Evolutionary conservation across 257 asterid species (phyloP).

Genomic region (Penstemon barbatus): DNA sequence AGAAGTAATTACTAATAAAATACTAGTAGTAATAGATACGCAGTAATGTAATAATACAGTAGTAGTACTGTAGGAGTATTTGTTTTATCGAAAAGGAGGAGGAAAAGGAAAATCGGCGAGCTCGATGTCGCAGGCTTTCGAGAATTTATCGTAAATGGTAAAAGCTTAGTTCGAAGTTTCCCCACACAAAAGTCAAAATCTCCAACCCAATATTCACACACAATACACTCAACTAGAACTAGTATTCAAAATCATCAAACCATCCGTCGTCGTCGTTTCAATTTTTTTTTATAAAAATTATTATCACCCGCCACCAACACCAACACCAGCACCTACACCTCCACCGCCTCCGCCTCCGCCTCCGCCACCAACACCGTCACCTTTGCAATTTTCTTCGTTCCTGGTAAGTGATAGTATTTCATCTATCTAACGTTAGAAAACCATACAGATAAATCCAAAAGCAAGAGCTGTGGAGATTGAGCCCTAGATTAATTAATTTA

Average conservation of each 20-base stretch:
- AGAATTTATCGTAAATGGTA: constrained; percentile 44
- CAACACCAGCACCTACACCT: neutral
- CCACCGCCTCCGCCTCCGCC: neutral
- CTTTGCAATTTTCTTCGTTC: neutral
- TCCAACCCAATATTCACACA: constrained; percentile 31
- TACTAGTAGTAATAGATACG: too few species aligned
- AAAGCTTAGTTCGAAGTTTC: constrained; percentile 44
- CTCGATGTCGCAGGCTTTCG: constrained; percentile 52
- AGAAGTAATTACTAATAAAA: too few species aligned
- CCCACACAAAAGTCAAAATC: constrained; percentile 47
- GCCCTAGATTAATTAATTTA: too few species aligned
- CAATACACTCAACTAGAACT: neutral
- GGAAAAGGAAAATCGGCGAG: constrained; percentile 33
- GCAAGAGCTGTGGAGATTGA: too few species aligned
- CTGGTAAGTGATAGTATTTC: neutral
- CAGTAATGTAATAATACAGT: too few species aligned
- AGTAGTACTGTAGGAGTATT: neutral
- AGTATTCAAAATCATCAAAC: neutral
- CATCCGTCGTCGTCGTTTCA: constrained; percentile 32
- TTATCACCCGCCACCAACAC: neutral
- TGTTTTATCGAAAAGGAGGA: constrained; percentile 6
- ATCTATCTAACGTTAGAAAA: too few species aligned
- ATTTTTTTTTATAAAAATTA: neutral
- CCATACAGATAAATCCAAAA: too few species aligned
- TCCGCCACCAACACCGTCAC: neutral